Percentiles rank a stretch among this genome's conserved stretches.
phyloP scores from a whole-genome alignment of 225 moss, liverwort and hornwort genomes.

The Thuidium tamariscinum region DNA sequence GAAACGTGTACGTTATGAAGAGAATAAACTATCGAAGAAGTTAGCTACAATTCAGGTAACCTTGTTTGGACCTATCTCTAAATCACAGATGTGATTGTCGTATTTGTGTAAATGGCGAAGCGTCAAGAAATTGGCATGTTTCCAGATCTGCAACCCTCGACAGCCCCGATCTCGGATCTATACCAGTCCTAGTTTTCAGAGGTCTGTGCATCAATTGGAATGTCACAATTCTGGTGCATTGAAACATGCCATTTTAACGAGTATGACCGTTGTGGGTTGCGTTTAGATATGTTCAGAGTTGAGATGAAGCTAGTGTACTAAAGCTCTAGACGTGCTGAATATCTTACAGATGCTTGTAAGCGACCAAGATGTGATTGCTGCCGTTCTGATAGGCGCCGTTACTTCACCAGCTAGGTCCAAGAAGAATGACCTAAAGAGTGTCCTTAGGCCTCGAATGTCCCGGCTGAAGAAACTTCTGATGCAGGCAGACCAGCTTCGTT shows the following conservation, averaged over 20 bases:
- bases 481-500: constrained; percentile 37
- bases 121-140: neutral
- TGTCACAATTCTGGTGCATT: neutral
- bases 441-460: constrained; percentile 23
- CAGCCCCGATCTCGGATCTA: neutral
- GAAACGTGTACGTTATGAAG: constrained; percentile 29
- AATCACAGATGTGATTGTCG: neutral
- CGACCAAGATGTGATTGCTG: constrained; percentile 49
- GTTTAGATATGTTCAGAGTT: neutral
- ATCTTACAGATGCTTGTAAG: constrained; percentile 46
- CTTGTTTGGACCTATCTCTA: neutral
- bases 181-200: neutral
- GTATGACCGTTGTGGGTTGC: neutral
- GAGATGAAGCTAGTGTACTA: neutral
- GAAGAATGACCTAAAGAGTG: neutral
- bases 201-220: neutral
- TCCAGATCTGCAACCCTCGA: neutral
- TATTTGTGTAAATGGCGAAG: neutral
- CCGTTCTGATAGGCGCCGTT: constrained; percentile 11
- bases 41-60: constrained; percentile 44
- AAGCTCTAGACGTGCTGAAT: neutral
- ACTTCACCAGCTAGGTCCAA: neutral
- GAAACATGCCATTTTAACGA: neutral
- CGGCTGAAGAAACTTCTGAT: constrained; percentile 30
- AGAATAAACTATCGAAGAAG: constrained; percentile 37